A percentile compares a stretch with the other conserved stretches of the same genome.
These are phyloP conservation scores for Raddia distichophylla DNA, from an alignment of 176 grass and related monocot species.

Conservation along the genomic window DNA sequence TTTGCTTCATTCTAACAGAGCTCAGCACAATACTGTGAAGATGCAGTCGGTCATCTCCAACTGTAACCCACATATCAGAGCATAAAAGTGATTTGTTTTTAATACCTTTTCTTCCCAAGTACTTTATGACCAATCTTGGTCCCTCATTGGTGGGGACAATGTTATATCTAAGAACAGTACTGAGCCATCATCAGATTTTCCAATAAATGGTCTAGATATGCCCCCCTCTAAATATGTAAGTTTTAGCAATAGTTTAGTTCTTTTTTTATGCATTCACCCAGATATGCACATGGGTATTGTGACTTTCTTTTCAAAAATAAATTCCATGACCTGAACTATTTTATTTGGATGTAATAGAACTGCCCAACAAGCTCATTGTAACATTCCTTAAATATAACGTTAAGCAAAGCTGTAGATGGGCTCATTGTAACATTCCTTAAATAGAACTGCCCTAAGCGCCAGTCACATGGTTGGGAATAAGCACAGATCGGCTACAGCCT, in stretches of 20 bases:
- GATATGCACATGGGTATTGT: not conserved
- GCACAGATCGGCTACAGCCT: not conserved
- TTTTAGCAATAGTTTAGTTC: not conserved
- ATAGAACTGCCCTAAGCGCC: not conserved
- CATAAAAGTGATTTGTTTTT: constrained; percentile 1
- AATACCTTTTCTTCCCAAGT: not conserved
- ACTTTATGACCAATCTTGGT: not conserved
- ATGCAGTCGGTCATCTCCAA: not conserved
- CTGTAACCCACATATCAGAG: not conserved
- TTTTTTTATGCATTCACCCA: not conserved
- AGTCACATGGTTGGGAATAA: not conserved
- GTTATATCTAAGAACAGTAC: constrained; percentile 1
- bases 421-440: constrained; percentile 20
- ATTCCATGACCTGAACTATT: not conserved
- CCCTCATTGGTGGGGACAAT: not conserved
- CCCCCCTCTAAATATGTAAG: not conserved
- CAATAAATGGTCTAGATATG: not conserved
- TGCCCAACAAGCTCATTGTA: constrained; percentile 18
- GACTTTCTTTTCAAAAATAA: constrained; percentile 25
- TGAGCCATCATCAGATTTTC: not conserved
- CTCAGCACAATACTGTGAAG: not conserved
- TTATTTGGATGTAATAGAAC: constrained; percentile 24
- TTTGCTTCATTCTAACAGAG: not conserved
- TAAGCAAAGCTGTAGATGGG: not conserved
- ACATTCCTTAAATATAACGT: constrained; percentile 16